Conservation (phyloP, 371 early-diverging fungal genomes). For the Mucor indicus region DNA sequence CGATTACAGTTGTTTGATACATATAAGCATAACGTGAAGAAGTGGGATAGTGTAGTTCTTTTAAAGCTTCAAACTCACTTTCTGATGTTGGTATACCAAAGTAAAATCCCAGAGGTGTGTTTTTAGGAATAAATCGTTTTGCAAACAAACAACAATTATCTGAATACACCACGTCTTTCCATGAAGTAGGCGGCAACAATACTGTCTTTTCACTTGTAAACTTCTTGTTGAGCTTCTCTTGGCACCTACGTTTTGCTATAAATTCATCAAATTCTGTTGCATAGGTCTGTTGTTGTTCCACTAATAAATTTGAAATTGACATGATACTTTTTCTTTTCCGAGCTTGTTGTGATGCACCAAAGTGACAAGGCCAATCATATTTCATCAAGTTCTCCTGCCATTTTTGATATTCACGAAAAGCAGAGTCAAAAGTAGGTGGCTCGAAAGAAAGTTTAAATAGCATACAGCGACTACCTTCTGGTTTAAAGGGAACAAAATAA, state of each 20-base stretch:
- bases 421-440: constrained; percentile 72
- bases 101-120: constrained; percentile 82
- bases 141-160: constrained; percentile 71
- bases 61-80: constrained; percentile 81
- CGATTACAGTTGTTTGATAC: constrained; percentile 80
- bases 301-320: constrained; percentile 2
- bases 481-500: constrained; percentile 71
- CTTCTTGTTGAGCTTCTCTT: constrained; percentile 2
- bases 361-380: constrained; percentile 81
- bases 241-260: constrained; percentile 23
- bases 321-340: not conserved
- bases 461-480: constrained; percentile 63
- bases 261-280: constrained; percentile 37
- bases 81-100: constrained; percentile 91
- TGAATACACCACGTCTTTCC: constrained; percentile 41
- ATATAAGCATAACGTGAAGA: constrained; percentile 52
- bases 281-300: constrained; percentile 12
- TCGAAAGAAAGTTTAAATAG: constrained; percentile 76
- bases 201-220: no score
- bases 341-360: constrained; percentile 20
- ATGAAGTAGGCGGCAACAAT: constrained; percentile 30
- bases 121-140: constrained; percentile 59
- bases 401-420: constrained; percentile 63
- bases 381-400: constrained; percentile 71
- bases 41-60: no score